These are phyloP conservation scores for Penicillium waksmanii DNA, from an alignment of 495 filamentous ascomycete genomes.

Conservation along the genomic window DNA sequence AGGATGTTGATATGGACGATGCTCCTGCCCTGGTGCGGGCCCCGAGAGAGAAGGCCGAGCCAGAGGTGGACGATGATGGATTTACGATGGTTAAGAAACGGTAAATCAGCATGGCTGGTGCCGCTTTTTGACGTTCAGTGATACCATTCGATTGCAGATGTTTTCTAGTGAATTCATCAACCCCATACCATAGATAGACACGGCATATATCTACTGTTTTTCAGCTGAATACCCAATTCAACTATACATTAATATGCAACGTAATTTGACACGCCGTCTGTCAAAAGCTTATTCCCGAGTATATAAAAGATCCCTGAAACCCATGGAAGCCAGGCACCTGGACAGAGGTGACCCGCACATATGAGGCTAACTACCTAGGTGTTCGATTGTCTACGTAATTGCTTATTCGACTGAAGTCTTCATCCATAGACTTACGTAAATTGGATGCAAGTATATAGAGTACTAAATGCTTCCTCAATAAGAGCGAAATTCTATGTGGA, in stretches of 20 bases:
- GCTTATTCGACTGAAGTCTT: neutral
- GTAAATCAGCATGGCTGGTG: constrained; percentile 26
- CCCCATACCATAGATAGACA: neutral
- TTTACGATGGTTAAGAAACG: constrained; percentile 85
- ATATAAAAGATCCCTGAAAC: neutral
- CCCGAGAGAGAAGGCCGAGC: constrained; percentile 65
- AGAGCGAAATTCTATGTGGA: constrained; percentile 28
- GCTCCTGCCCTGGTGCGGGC: constrained; percentile 62
- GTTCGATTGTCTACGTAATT: too few relatives aligned
- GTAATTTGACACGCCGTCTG: neutral
- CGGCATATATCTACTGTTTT: neutral
- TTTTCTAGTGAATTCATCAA: neutral
- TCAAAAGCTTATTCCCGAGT: too few relatives aligned
- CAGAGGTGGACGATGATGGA: constrained; percentile 89
- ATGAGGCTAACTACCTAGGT: too few relatives aligned
- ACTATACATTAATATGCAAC: neutral
- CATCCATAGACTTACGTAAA: neutral
- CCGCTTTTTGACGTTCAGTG: constrained; percentile 2
- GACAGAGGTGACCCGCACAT: too few relatives aligned
- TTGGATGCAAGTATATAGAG: neutral
- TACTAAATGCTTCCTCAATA: constrained; percentile 31
- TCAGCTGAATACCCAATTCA: neutral
- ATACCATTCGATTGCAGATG: neutral
- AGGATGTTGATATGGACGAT: constrained; percentile 77
- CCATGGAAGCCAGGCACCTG: neutral